Evolutionary conservation across 148 eudicot genomes (phyloP).

Genomic region (Pouteria glomerata): DNA sequence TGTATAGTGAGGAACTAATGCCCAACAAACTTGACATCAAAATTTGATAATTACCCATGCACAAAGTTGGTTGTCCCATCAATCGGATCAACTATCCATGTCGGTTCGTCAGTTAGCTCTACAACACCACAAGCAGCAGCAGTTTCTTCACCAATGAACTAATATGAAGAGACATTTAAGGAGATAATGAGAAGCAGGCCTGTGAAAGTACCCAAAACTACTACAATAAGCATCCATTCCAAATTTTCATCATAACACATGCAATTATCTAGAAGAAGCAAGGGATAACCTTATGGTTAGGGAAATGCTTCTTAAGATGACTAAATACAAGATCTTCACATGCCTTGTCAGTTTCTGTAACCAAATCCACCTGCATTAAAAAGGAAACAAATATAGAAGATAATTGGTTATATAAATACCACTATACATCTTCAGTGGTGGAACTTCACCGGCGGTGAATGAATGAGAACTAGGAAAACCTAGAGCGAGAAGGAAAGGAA

Average conservation of each 20-base stretch:
- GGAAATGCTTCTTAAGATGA: constrained; percentile 63
- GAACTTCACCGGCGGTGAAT: too few relatives aligned
- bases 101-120: constrained; percentile 88
- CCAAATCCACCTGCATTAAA: constrained; percentile 78
- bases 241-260: background rate
- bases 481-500: too few relatives aligned
- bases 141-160: constrained; percentile 99
- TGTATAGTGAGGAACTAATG: background rate
- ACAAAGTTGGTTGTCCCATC: constrained; percentile 97
- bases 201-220: background rate
- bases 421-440: too few relatives aligned
- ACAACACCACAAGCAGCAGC: constrained; percentile 75
- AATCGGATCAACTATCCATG: constrained; percentile 97
- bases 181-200: background rate
- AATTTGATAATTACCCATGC: constrained; percentile 54
- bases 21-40: background rate
- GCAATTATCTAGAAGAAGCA: background rate
- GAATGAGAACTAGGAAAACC: too few relatives aligned
- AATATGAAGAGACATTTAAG: constrained; percentile 7
- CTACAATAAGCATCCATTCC: background rate
- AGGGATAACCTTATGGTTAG: constrained; percentile 64
- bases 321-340: constrained; percentile 90
- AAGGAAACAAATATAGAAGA: background rate
- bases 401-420: too few relatives aligned
- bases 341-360: constrained; percentile 98